These are phyloP conservation scores for Cutaneotrichosporon sp. DNA, from an alignment of 1,284 basidiomycete genomes.

Conservation along the genomic window DNA sequence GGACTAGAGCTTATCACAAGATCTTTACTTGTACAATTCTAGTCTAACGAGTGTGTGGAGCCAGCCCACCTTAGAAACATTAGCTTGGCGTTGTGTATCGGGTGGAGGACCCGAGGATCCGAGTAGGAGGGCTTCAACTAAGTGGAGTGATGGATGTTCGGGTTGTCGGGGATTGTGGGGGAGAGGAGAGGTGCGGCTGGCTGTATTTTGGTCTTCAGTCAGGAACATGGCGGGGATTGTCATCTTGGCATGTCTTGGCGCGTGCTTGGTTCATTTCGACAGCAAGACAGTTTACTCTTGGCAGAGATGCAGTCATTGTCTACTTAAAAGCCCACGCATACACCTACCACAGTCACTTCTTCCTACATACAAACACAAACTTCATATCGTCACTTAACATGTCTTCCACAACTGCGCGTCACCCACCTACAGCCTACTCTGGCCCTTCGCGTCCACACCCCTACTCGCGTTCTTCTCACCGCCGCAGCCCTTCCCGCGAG, in stretches of 20 bases:
- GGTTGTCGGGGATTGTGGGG: background rate
- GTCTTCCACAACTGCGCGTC: background rate
- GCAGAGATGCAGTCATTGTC: background rate
- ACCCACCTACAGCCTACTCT: background rate
- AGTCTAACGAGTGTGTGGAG: too few relatives aligned
- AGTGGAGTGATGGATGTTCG: too few relatives aligned
- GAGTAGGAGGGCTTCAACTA: too few relatives aligned
- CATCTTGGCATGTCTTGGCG: background rate
- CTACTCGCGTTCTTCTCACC: background rate
- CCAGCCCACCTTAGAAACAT: too few relatives aligned
- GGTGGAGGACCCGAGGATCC: too few relatives aligned
- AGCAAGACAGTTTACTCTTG: background rate
- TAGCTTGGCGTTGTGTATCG: too few relatives aligned
- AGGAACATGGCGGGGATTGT: background rate
- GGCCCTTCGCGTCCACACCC: background rate
- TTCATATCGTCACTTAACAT: background rate
- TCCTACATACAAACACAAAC: background rate
- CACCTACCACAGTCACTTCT: background rate
- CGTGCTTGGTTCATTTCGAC: background rate
- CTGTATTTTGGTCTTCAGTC: background rate
- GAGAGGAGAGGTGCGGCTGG: background rate
- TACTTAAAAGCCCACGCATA: background rate
- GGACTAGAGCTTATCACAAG: too few relatives aligned
- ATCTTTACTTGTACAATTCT: too few relatives aligned
- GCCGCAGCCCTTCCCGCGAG: conserved; percentile 7